A percentile compares a stretch with the other conserved stretches of the same genome.
Evolutionary conservation across 306 rosid genomes (phyloP).

Genomic region (Coriaria nepalensis): DNA sequence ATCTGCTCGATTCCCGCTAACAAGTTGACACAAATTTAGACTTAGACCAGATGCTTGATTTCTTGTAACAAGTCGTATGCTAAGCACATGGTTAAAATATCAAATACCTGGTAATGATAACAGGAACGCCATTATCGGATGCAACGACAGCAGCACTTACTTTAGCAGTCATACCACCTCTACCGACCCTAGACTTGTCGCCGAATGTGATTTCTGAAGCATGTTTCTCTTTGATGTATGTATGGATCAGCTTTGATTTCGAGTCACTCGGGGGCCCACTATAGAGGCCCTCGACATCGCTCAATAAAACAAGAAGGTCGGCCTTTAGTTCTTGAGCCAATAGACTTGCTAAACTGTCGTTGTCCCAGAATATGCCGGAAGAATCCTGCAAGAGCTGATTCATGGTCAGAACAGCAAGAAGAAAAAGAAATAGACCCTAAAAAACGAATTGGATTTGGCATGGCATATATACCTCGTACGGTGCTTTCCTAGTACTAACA

Average conservation of each 20-base stretch:
- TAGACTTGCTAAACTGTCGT: constrained; percentile 78
- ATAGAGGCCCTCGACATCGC: constrained; percentile 91
- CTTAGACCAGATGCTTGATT: background rate
- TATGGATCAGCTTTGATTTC: constrained; percentile 62
- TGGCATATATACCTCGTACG: constrained; percentile 42
- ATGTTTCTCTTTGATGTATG: constrained; percentile 66
- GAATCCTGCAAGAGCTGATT: constrained; percentile 52
- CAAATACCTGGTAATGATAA: constrained; percentile 70
- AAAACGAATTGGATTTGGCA: background rate
- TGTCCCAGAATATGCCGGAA: constrained; percentile 89
- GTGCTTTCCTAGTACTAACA: constrained; percentile 77
- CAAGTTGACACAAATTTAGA: constrained; percentile 8
- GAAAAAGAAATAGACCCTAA: constrained; percentile 1
- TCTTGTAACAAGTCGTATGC: no score
- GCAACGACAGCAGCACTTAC: constrained; percentile 74
- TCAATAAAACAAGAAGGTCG: constrained; percentile 69
- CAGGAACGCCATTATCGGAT: constrained; percentile 67
- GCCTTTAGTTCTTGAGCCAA: constrained; percentile 76
- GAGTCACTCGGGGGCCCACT: constrained; percentile 77
- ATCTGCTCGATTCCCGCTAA: constrained; percentile 60
- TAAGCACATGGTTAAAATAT: constrained; percentile 1
- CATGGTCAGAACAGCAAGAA: constrained; percentile 14
- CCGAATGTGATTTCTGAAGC: constrained; percentile 67
- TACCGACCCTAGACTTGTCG: constrained; percentile 72
- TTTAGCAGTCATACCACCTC: constrained; percentile 93